These are phyloP conservation scores for Boletellus ananas DNA, from an alignment of 768 basidiomycete genomes.

Conservation along the genomic window DNA sequence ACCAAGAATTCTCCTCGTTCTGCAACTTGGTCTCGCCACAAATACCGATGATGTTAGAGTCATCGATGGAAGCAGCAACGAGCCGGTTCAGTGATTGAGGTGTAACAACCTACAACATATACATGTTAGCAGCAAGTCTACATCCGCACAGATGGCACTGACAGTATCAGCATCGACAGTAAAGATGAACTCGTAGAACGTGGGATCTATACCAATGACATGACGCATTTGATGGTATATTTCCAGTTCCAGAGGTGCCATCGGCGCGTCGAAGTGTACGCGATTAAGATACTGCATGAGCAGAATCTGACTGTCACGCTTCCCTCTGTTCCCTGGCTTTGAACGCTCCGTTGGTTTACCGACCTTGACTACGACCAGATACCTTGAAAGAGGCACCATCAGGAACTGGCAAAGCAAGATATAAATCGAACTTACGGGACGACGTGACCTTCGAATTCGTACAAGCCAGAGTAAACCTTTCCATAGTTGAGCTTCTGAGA, in stretches of 20 bases:
- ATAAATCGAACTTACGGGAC: conserved; percentile 45
- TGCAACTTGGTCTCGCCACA: conserved; percentile 68
- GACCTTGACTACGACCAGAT: conserved; percentile 61
- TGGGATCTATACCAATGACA: conserved; percentile 68
- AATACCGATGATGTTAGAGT: conserved; percentile 61
- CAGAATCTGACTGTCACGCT: conserved; percentile 65
- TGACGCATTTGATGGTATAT: conserved; percentile 75
- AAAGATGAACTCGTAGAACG: conserved; percentile 75
- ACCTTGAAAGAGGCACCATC: conserved; percentile 31
- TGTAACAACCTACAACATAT: conserved; percentile 45
- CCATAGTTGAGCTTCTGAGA: conserved; percentile 67
- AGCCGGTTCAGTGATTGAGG: conserved; percentile 67
- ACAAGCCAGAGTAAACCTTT: conserved; percentile 66
- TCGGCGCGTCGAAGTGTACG: conserved; percentile 65
- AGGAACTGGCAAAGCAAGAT: neutral
- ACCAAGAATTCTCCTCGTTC: conserved; percentile 67
- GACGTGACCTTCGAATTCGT: conserved; percentile 69
- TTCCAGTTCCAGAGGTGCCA: conserved; percentile 64
- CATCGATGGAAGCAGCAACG: conserved; percentile 57
- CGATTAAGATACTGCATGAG: conserved; percentile 66
- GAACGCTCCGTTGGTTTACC: conserved; percentile 65
- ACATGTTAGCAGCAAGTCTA: conserved; percentile 13
- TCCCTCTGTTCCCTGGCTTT: conserved; percentile 64
- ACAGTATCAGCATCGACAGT: conserved; percentile 70
- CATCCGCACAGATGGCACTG: conserved; percentile 6